Conservation (phyloP, 495 filamentous ascomycete species). For the Thermochaetoides thermophila region DNA sequence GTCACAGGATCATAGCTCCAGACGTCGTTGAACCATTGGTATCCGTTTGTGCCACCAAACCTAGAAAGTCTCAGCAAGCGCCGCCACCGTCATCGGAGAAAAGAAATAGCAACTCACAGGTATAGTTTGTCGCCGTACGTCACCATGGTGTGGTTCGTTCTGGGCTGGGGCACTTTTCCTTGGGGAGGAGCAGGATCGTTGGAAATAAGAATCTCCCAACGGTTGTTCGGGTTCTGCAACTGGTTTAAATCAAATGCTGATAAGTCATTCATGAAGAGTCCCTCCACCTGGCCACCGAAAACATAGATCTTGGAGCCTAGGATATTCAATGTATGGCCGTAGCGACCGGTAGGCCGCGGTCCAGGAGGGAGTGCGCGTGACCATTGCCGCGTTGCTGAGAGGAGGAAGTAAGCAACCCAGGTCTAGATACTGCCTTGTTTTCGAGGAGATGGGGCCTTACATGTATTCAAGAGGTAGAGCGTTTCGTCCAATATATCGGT, state of each 20-base stretch:
- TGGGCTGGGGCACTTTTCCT: constrained; percentile 66
- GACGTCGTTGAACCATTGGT: constrained; percentile 96
- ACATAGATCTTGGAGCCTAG: constrained; percentile 91
- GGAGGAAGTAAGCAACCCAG: constrained; percentile 11
- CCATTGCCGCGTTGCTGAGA: constrained; percentile 88
- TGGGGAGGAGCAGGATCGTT: constrained; percentile 49
- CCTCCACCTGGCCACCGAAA: constrained; percentile 95
- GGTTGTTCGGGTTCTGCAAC: constrained; percentile 71
- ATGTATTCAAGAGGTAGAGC: constrained; percentile 92
- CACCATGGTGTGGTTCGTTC: constrained; percentile 90
- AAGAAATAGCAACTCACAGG: constrained; percentile 50
- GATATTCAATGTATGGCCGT: constrained; percentile 93
- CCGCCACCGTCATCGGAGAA: neutral
- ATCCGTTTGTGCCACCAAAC: constrained; percentile 91
- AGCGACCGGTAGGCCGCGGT: constrained; percentile 72
- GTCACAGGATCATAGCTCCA: constrained; percentile 82
- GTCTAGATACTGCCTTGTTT: neutral
- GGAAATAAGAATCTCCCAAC: constrained; percentile 80
- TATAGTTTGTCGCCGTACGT: constrained; percentile 90
- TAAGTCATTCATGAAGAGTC: constrained; percentile 96
- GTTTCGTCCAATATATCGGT: constrained; percentile 85
- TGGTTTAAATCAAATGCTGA: constrained; percentile 92
- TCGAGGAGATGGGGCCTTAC: constrained; percentile 41
- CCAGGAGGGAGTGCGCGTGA: constrained; percentile 78
- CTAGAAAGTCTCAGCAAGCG: constrained; percentile 30